Base-by-base conservation (phyloP, 441 rosid genomes). In the Adansonia grandidieri region DNA sequence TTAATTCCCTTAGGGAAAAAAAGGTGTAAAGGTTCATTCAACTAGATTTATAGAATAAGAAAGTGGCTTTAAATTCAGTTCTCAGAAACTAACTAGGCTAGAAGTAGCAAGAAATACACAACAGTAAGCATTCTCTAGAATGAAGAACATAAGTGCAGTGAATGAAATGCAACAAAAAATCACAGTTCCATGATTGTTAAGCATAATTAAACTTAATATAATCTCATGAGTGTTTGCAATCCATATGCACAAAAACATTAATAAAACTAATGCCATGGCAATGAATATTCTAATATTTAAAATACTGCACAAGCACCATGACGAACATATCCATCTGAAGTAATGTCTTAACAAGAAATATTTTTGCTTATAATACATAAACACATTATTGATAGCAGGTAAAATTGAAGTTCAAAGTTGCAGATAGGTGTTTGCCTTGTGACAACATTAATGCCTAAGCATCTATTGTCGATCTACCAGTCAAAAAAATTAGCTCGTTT, bases 401-500 rank as follows among this genome's bases (percentile, higher is more conserved):
- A 22, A 70, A 70, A 50, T 15, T 70, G 60, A 70, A 50, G 42
- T 70, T 28, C 11, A 51, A 70, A 68, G 37, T 20, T 67, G 32
- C n/a, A 45, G 9, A 67, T 45, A 10, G 37, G 19, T 9, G 32
- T 53, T 71, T n/a, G 15, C 58, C 13, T 17, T 32, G 37, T 32
- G 37, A 32, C 48, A 71, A 53, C 28, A n/a, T 53, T 9, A 71
- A 71, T 71, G 61, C 7, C 40, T 32, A 64, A 28, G 32, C 14
- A 62, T 64, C 15, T 22, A 17, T 15, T 28, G 15, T 53, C 20
- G 0, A 62, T 54, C 15, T 40, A 24, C 17, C 40, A 48, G 24
- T 15, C 56, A 56, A 77, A 68, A 60, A 50, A 60, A 44, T 58
- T 9, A 37, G 51, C 62, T 57, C 1, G 51, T 83, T 77, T 91